phyloP scores from a whole-genome alignment of 2,329 filamentous ascomycete species.

The Corinectria fuckeliana region DNA sequence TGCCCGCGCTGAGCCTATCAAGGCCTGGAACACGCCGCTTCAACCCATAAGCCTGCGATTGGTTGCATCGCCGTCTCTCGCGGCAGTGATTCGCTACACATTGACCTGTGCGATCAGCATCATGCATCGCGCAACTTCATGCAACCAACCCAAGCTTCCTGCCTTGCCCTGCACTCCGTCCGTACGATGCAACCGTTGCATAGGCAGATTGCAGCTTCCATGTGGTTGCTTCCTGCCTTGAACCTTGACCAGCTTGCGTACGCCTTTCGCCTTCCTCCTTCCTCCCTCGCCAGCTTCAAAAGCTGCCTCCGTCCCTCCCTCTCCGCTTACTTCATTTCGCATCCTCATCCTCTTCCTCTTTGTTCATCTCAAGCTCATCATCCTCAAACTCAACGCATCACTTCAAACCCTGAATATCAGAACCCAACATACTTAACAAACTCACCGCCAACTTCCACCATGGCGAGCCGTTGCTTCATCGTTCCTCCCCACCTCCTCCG shows the following conservation, averaged over 20 bases:
- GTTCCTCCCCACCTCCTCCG: slow-evolving; percentile 55
- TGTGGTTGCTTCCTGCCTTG: slow-evolving; percentile 13
- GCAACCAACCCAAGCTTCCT: slow-evolving; percentile 3
- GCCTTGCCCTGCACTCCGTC: background rate
- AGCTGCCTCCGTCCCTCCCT: background rate
- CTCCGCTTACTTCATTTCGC: background rate
- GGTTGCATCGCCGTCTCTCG: background rate
- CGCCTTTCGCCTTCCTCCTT: slow-evolving; percentile 6
- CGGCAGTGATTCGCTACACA: background rate
- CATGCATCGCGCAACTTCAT: slow-evolving; percentile 14
- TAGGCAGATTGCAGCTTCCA: too few species aligned
- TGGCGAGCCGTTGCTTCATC: slow-evolving; percentile 46
- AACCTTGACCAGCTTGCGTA: slow-evolving; percentile 1
- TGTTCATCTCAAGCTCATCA: background rate
- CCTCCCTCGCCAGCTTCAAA: slow-evolving; percentile 9
- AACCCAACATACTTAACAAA: background rate
- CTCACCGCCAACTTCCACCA: background rate
- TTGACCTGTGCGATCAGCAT: slow-evolving; percentile 2
- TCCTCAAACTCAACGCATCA: background rate
- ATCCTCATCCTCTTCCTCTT: background rate
- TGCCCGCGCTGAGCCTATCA: background rate
- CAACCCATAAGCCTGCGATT: background rate
- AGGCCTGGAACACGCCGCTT: background rate
- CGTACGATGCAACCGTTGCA: background rate
- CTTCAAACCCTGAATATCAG: background rate